phyloP scores from a whole-genome alignment of 352 stramenopile species.

The Pythium guiyangense region DNA sequence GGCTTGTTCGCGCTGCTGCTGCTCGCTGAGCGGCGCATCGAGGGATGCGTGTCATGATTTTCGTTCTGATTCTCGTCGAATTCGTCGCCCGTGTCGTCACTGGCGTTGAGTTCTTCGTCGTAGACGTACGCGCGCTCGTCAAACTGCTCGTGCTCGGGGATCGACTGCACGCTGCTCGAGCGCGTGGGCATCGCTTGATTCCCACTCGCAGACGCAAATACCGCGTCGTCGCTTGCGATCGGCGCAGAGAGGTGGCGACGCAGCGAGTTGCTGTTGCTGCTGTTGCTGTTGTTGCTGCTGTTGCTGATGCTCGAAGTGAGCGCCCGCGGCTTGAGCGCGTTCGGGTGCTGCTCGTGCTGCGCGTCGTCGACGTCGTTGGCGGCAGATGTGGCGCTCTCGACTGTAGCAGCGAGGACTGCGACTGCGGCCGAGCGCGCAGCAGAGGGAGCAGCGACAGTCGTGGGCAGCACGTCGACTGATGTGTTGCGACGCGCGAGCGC shows the following conservation, averaged over 20 bases:
- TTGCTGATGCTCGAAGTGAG: background rate
- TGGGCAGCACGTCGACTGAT: too few species aligned
- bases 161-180: background rate
- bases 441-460: too few species aligned
- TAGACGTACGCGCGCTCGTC: slow-evolving; percentile 10
- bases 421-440: too few species aligned
- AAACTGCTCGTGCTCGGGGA: slow-evolving; percentile 4
- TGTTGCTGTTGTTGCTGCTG: background rate
- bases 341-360: background rate
- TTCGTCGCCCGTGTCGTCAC: background rate
- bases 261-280: background rate
- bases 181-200: background rate
- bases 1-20: background rate
- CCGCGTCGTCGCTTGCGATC: background rate
- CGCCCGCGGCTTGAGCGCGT: too few species aligned
- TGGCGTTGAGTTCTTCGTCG: background rate
- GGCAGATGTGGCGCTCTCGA: too few species aligned
- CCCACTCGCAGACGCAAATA: background rate
- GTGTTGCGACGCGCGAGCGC: too few species aligned
- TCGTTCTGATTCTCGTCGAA: slow-evolving; percentile 10
- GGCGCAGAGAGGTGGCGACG: slow-evolving; percentile 5
- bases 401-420: too few species aligned
- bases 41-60: slow-evolving; percentile 1
- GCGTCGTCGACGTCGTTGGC: too few species aligned
- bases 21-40: background rate